Evolutionary conservation across 805 yeast species (phyloP).

Genomic region (Kodamaea sagamina): DNA sequence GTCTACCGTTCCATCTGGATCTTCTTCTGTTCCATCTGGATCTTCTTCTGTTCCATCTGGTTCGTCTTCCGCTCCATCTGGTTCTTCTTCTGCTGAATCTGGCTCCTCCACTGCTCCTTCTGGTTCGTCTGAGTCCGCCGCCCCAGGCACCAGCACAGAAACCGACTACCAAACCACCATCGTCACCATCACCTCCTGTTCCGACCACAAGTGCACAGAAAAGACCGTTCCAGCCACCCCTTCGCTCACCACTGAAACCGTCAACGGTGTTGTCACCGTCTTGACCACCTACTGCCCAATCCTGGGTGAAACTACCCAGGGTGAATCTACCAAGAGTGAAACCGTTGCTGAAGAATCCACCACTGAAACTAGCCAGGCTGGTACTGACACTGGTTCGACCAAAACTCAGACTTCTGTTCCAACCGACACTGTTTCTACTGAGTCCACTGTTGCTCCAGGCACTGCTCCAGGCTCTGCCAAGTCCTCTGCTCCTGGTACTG

Average conservation of each 20-base stretch:
- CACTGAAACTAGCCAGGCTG: neutral
- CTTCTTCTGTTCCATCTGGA: neutral
- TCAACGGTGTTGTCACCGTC: constrained; percentile 16
- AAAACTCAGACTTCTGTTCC: neutral
- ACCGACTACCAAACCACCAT: constrained; percentile 1
- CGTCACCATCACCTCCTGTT: constrained; percentile 11
- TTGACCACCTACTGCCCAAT: constrained; percentile 15
- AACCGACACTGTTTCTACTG: neutral
- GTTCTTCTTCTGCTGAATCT: constrained; percentile 5
- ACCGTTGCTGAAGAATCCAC: constrained; percentile 4
- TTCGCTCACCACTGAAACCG: constrained; percentile 16
- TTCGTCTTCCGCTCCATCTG: constrained; percentile 4
- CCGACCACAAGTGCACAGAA: constrained; percentile 11
- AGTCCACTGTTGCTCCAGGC: neutral
- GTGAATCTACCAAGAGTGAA: too few relatives aligned
- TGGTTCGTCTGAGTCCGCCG: neutral
- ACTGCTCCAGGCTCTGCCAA: neutral
- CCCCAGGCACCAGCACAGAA: neutral
- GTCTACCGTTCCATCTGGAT: neutral
- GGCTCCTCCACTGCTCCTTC: neutral
- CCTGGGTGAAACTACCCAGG: constrained; percentile 9
- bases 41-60: constrained; percentile 5
- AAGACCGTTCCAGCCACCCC: constrained; percentile 6
- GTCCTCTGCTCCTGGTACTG: neutral
- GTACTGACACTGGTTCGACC: neutral